Base-by-base conservation (phyloP, 495 filamentous ascomycete species). In the Penicillium odoratum region DNA sequence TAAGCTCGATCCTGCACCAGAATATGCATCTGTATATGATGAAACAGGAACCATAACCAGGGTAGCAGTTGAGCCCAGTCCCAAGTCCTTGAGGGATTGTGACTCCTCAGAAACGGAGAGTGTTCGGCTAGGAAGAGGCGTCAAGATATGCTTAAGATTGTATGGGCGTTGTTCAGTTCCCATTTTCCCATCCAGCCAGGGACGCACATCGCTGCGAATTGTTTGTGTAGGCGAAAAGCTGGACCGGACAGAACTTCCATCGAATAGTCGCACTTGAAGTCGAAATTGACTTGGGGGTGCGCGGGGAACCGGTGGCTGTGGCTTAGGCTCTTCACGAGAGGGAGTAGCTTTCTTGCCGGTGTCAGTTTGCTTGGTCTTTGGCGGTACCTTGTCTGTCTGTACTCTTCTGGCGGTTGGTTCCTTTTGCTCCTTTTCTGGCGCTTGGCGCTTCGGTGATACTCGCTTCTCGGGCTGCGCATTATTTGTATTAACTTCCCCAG, bases 251-350 rank as follows among this genome's bases (percentile, higher is more conserved):
- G 84, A 91, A 31, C 83, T 84, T 11, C 93, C 93, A 66, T 97
- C 91, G 42, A 96, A 88, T 0, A 97, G 76, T 2, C 93, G 85
- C 42, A 97, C 83, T 63, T 94, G 92, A 6, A 98, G 71, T 11
- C 88, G 83, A 59, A 75, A 78, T 51, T 77, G 62, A n/a, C 51
- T 66, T 25, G 74, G 75, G 11, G 70, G 68, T 18, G 59, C 58
- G n/a, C 61, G 61, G 25, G 65, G 53, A 8, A 51, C 56, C 18
- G 50, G 43, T 16, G 61, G 50, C 47, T 44, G 55, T 21, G 43
- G 53, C 48, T 66, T 59, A 13, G 11, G 31, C 11, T 57, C 55
- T 53, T 61, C 51, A n/a, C n/a, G 40, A 5, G 54, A 46, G 26
- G 50, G 48, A 10, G 47, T 43, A 5, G 36, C 5, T 11, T 48